Evolutionary conservation across 2,329 filamentous ascomycete genomes (phyloP), one percentile per base, ranked within the genome.

Genomic region (Sporothrix euskadiensis): DNA sequence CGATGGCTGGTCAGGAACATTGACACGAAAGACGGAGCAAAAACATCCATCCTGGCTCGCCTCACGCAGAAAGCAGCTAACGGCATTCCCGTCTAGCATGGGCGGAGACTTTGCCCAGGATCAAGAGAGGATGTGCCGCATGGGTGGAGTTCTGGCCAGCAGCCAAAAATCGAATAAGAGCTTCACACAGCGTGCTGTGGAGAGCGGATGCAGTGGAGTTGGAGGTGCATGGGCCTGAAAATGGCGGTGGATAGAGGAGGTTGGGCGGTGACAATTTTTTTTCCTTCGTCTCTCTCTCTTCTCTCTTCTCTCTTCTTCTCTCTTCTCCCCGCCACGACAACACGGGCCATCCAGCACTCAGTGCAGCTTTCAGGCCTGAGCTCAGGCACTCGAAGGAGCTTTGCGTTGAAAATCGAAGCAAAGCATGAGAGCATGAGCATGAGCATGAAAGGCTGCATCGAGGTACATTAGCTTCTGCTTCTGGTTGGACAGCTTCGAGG

Each of bases 241-340:
- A 65, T 65, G 61, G 44, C 65, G 44, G 65, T 52, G 65, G 65
- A 68, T 68, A n/a, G 65, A 49, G 44, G 41, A 47, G 69, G 56
- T 63, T 63, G 69, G 69, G 69, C 54, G 69, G 69, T 71, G 56
- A 39, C 41, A 52, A 6, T 6, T 39, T 61, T 63, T 35, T 32
- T 12, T n/a, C 61, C 6, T 39, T 39, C 9, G 26, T 26, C 26
- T 26, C 26, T 26, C 26, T 61, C 22, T 4, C 32, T 52, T 52
- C 14, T 7, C 10, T 49, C 19, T 52, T 3, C 5, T 52, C 19
- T 19, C 47, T 49, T 52, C 47, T n/a, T 19, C n/a, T n/a, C 16
- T n/a, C 12, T n/a, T 12, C 4, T 47, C 39, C 39, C 61, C 22
- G 12, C 39, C 39, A 49, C 44, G 44, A 41, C 16, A n/a, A 12